Evolutionary conservation across 164 flowering plant genomes (phyloP), one percentile per base, ranked within the genome.

Genomic region (Stephania yunnanensis): DNA sequence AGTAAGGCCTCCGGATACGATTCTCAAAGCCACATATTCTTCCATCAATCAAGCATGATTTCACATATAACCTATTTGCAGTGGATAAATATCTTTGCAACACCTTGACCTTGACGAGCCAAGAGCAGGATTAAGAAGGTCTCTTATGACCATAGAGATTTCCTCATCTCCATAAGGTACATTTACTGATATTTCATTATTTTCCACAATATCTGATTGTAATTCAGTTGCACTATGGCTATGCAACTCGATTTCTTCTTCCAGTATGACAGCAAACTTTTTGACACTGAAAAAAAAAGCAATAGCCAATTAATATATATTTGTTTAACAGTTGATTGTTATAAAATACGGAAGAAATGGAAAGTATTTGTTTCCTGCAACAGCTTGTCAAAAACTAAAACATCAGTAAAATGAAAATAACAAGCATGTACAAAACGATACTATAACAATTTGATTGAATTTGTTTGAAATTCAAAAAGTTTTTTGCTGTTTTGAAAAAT

Each of bases 1-100:
- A 95, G 82, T 90, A 91, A 45, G 89, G 77, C 84, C 96, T 90
- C 74, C 77, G 81, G 29, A 95, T 91, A 31, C 78, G 71, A 79
- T 71, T 72, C 87, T 95, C 99, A 86, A 90, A 92, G 77, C 70
- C 46, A 74, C 69, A 55, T 76, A 93, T 82, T 82, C 84, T 83
- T 73, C 79, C 85, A 72, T 86, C 85, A 76, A 91, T 64, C 42
- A 82, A 80, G 71, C 85, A 78, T 67, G 97, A 83, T 78, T 82
- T 82, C 76, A 80, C 78, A 84, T 88, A 94, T 30, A 88, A 74
- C 13, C 68, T 75, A 76, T 90, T 90, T 71, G 97, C 97, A 73
- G 82, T 76, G 17, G 75, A 78, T 67, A 81, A 31, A 80, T 90
- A 94, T 75, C 84, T 90, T 69, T 86, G 74, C 80, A 94, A 78